A percentile compares a stretch with the other conserved stretches of the same genome.
Evolutionary conservation across 2,329 filamentous ascomycete genomes (phyloP).

Genomic region (Trichoderma harzianum): DNA sequence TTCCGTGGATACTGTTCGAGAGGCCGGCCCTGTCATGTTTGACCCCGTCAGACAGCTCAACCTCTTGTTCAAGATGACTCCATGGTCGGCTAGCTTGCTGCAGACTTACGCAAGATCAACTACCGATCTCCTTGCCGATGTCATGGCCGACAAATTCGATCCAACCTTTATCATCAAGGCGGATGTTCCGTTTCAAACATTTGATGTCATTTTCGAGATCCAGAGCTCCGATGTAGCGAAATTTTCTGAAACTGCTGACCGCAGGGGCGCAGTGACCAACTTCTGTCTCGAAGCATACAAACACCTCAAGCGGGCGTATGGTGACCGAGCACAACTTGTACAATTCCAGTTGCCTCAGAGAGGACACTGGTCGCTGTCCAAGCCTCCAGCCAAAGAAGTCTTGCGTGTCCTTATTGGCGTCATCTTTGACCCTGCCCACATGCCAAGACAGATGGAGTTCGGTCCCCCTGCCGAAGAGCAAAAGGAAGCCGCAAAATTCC

Average conservation of each 20-base stretch:
- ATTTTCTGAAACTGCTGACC: slow-evolving; percentile 34
- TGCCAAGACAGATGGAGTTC: slow-evolving; percentile 75
- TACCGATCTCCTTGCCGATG: slow-evolving; percentile 70
- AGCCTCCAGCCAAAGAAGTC: slow-evolving; percentile 21
- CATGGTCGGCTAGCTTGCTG: slow-evolving; percentile 75
- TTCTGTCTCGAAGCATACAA: slow-evolving; percentile 59
- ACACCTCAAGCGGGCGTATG: slow-evolving; percentile 67
- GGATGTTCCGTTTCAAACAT: slow-evolving; percentile 53
- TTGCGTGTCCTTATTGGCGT: slow-evolving; percentile 61
- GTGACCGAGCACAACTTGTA: slow-evolving; percentile 69
- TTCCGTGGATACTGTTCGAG: slow-evolving; percentile 37
- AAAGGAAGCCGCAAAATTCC: slow-evolving; percentile 75
- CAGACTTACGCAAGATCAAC: slow-evolving; percentile 72
- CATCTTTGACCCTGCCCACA: slow-evolving; percentile 68
- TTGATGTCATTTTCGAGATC: slow-evolving; percentile 46
- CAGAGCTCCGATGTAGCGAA: slow-evolving; percentile 30
- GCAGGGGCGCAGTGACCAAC: slow-evolving; percentile 42
- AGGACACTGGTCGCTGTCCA: slow-evolving; percentile 31
- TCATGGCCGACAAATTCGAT: slow-evolving; percentile 75
- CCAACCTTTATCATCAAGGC: slow-evolving; percentile 72
- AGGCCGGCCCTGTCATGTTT: slow-evolving; percentile 66
- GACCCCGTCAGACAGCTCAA: slow-evolving; percentile 75
- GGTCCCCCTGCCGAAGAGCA: slow-evolving; percentile 85
- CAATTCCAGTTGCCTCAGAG: slow-evolving; percentile 47
- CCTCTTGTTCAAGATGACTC: slow-evolving; percentile 83